Percentiles rank a stretch among this genome's conserved stretches.
phyloP scores from a whole-genome alignment of 345 rosid genomes.

The Dipteronia dyeriana region DNA sequence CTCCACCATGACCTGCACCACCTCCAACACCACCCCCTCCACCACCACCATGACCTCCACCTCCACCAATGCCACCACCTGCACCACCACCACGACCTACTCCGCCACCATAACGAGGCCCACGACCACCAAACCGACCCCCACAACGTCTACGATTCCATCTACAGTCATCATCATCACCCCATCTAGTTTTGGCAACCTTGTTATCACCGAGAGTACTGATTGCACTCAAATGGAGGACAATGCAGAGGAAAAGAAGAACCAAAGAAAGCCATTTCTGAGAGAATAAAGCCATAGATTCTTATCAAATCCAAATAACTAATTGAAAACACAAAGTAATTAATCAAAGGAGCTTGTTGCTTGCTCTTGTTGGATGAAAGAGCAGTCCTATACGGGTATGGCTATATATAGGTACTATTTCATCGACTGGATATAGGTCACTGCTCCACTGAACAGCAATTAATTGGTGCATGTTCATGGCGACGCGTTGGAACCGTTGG shows the following conservation, averaged over 20 bases:
- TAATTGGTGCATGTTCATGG: constrained; percentile 26
- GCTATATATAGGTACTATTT: constrained; percentile 19
- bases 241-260: constrained; percentile 32
- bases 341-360: not conserved
- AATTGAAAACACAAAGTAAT: not conserved
- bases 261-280: constrained; percentile 40
- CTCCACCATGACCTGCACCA: constrained; percentile 46
- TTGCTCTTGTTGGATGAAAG: not conserved
- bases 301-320: no score
- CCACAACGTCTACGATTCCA: constrained; percentile 28
- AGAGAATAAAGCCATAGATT: constrained; percentile 28
- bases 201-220: constrained; percentile 36
- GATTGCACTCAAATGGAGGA: constrained; percentile 18
- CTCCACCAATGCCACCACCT: constrained; percentile 36
- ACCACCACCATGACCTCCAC: constrained; percentile 25
- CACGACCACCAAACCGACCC: constrained; percentile 28
- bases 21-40: no score
- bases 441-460: constrained; percentile 13
- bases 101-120: constrained; percentile 27
- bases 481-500: constrained; percentile 41
- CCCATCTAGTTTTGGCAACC: constrained; percentile 29
- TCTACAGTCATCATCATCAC: constrained; percentile 38
- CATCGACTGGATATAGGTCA: constrained; percentile 3
- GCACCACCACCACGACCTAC: constrained; percentile 35
- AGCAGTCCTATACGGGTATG: not conserved